A percentile compares a stretch with the other conserved stretches of the same genome.
Evolutionary conservation across 148 eudicot species (phyloP).

Genomic region (Persicaria maculosa): DNA sequence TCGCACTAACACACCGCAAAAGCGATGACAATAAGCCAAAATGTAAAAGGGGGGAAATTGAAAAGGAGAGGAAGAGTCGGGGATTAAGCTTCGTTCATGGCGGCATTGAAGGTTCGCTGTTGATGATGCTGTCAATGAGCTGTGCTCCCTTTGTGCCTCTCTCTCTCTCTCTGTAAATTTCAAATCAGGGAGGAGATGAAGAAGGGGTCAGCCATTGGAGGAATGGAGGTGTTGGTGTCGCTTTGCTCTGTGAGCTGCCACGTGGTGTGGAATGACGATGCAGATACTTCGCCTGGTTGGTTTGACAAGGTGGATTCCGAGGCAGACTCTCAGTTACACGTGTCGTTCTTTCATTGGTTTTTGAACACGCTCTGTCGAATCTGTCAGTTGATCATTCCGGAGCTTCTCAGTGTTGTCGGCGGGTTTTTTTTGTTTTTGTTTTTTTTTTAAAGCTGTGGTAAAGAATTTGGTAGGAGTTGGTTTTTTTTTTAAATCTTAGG

Average conservation of each 20-base stretch:
- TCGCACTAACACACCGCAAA: slow-evolving; percentile 15
- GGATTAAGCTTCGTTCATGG: slow-evolving; percentile 13
- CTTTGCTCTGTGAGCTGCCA: background rate
- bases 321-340: background rate
- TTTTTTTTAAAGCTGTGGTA: no score
- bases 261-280: slow-evolving; percentile 6
- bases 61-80: background rate
- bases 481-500: no score
- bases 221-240: background rate
- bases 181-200: background rate
- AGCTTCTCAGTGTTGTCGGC: background rate
- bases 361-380: background rate
- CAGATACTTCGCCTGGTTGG: background rate
- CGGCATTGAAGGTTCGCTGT: background rate
- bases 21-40: slow-evolving; percentile 4
- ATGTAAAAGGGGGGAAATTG: background rate
- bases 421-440: background rate
- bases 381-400: background rate
- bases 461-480: no score
- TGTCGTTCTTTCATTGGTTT: background rate
- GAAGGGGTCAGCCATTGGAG: background rate
- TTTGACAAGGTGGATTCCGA: background rate
- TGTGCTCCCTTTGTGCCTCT: background rate
- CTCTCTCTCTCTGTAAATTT: background rate
- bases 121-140: background rate